Evolutionary conservation across 306 rosid species (phyloP), one percentile per base, ranked within the genome.

Genomic region (Lathyrus aphaca): DNA sequence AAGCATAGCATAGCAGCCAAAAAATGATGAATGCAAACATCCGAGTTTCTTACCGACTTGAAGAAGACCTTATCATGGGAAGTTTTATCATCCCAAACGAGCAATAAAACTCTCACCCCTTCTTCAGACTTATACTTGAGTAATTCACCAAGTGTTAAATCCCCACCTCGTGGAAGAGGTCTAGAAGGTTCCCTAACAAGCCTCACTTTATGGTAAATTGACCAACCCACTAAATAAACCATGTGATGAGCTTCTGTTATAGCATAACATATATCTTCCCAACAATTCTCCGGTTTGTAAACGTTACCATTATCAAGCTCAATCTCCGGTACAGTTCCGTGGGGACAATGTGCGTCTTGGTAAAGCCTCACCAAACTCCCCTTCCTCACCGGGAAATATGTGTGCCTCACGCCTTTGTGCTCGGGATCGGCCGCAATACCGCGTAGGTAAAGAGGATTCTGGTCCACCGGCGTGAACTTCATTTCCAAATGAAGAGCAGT

Each of bases 1-100:
- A 13, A 77, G 19, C 35, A 73, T 19, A 44, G 29, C 27, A 50
- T 18, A 50, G 21, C 59, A 21, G 23, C 8, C 21, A 49, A 17
- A 48, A 49, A 16, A 16, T 16, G 16, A 53, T 17, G 5, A 53
- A 53, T 27, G 15, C 21, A 1, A 66, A 65, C 56, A 16, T 18
- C 16, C 14, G 12, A 57, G 7, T 17, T 53, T 21, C 59, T 53
- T 74, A 91, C 97, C 89, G 96, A 66, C 61, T 82, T 82, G 66
- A 91, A 62, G 63, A 80, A 60, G 56, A 81, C 6, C 71, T 79
- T 87, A 68, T 91, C 91, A 5, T 84, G 89, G 1, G 99, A 94
- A 77, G 96, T 87, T 85, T 91, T 91, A 53, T 94, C 97, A 79
- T 94, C 97, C 99, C 99, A 94, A 51, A 91, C 68, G 79, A 94